These are phyloP conservation scores for Plicaturopsis crispa DNA, from an alignment of 768 basidiomycete species.

Conservation along the genomic window DNA sequence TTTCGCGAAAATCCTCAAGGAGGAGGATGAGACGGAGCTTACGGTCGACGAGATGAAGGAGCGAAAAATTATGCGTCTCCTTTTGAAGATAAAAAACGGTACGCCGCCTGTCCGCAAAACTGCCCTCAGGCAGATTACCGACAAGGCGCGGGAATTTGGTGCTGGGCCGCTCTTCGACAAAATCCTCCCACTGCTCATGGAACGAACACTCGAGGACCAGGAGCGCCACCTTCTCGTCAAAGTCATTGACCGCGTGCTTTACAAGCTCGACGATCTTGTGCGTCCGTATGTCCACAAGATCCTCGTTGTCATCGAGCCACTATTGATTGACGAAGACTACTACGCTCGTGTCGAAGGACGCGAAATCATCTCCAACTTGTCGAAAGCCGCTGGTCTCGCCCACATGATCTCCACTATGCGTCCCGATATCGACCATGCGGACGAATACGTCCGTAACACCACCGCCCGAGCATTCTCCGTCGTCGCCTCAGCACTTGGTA, in stretches of 20 bases:
- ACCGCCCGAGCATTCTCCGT: slow-evolving; percentile 99
- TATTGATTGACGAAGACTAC: slow-evolving; percentile 97
- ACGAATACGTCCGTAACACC: slow-evolving; percentile 98
- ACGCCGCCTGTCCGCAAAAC: slow-evolving; percentile 98
- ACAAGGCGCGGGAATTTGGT: slow-evolving; percentile 97
- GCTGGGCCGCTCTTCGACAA: slow-evolving; percentile 98
- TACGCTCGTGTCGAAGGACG: slow-evolving; percentile 96
- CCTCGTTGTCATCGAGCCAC: slow-evolving; percentile 96
- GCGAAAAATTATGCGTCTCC: slow-evolving; percentile 95
- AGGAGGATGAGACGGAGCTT: slow-evolving; percentile 90
- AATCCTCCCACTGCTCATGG: slow-evolving; percentile 96
- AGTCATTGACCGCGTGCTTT: slow-evolving; percentile 96
- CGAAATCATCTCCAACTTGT: slow-evolving; percentile 97
- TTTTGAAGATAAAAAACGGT: slow-evolving; percentile 99
- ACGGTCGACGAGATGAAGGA: slow-evolving; percentile 99
- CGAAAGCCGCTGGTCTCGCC: slow-evolving; percentile 96
- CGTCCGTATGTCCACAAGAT: slow-evolving; percentile 99
- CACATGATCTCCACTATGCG: slow-evolving; percentile 99
- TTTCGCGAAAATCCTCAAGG: slow-evolving; percentile 91
- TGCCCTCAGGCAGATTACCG: slow-evolving; percentile 95
- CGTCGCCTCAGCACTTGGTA: slow-evolving; percentile 96
- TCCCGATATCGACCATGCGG: slow-evolving; percentile 98
- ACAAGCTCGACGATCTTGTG: slow-evolving; percentile 98
- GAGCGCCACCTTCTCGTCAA: slow-evolving; percentile 97
- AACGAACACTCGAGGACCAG: slow-evolving; percentile 94